These are phyloP conservation scores for Ogataea saltuana DNA, from an alignment of 805 yeast genomes.

Conservation along the genomic window DNA sequence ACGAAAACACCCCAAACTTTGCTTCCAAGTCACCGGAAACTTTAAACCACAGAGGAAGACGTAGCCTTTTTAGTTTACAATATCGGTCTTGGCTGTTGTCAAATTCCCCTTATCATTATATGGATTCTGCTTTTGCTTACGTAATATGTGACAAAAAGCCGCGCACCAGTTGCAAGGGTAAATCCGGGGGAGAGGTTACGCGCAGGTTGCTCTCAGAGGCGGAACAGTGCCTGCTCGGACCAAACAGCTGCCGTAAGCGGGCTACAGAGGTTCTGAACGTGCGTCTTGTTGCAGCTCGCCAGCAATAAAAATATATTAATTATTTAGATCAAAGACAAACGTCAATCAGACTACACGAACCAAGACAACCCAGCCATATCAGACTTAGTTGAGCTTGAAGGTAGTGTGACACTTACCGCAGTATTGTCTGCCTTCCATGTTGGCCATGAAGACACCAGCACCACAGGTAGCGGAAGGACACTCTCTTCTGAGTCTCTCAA, in stretches of 20 bases:
- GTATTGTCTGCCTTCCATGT: slow-evolving; percentile 98
- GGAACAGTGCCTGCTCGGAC: no score
- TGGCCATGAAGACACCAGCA: slow-evolving; percentile 99
- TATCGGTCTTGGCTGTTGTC: slow-evolving; percentile 5
- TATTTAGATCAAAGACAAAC: slow-evolving; percentile 1
- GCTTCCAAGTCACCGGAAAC: neutral
- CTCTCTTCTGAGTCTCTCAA: slow-evolving; percentile 98
- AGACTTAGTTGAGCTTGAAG: slow-evolving; percentile 53
- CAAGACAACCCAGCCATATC: neutral
- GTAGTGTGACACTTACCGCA: slow-evolving; percentile 99
- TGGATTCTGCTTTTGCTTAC: slow-evolving; percentile 4
- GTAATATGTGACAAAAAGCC: neutral
- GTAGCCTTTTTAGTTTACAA: neutral
- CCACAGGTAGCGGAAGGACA: slow-evolving; percentile 93
- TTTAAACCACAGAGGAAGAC: neutral
- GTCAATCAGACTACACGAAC: neutral
- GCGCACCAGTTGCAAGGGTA: no score
- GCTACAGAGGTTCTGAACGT: neutral
- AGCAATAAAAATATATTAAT: slow-evolving; percentile 4
- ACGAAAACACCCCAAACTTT: neutral
- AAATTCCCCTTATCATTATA: slow-evolving; percentile 6
- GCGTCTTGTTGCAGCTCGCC: slow-evolving; percentile 7
- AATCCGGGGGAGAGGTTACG: no score
- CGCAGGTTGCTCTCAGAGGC: no score
- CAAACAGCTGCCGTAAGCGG: neutral